Base-by-base conservation (phyloP, 2,329 filamentous ascomycete species). In the Diplodia seriata region DNA sequence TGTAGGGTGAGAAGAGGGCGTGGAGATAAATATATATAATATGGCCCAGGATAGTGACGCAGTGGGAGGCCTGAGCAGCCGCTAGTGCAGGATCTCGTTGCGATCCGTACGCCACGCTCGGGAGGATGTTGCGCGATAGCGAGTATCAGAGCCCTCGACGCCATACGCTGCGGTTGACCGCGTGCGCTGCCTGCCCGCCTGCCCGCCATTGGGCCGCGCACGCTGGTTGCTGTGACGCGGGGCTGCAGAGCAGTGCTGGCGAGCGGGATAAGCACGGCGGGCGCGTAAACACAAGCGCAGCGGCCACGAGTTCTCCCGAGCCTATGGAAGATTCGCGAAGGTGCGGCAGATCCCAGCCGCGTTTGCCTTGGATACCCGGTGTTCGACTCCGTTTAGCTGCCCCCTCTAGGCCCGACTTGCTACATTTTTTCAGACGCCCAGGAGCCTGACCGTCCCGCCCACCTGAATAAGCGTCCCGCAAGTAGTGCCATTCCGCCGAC, bases 381-480 rank as follows among this genome's bases (percentile, higher is more conserved):
- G 23, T 57, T 66, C 64, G 64, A 63, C 59, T 53, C 59, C 59
- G 53, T 57, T 59, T 57, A 66, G 53, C 38, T 57, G 43, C 47
- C 47, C 59, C 47, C 43, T 63, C 59, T 63, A 63, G 47, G 59
- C 59, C 59, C 43, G 50, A 47, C 50, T 61, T 51, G 59, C 59
- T 63, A 63, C 59, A 63, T 63, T 63, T 40, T 63, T 57, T 49
- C 23, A 40, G 59, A 63, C 47, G 59, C 59, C 59, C 59, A 63
- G 59, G 40, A 51, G 59, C 59, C 59, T 63, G 59, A 51, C 59
- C 31, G 31, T 51, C 59, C 59, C 47, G 59, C 59, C 43, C 47
- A n/a, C 12, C 66, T 67, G 66, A 67, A 62, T 67, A 67, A 67
- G 66, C 66, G 56, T 67, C 56, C 66, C 51, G 36, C 55, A 57